phyloP scores from a whole-genome alignment of 2,329 filamentous ascomycete species.

The Aspergillus latus region DNA sequence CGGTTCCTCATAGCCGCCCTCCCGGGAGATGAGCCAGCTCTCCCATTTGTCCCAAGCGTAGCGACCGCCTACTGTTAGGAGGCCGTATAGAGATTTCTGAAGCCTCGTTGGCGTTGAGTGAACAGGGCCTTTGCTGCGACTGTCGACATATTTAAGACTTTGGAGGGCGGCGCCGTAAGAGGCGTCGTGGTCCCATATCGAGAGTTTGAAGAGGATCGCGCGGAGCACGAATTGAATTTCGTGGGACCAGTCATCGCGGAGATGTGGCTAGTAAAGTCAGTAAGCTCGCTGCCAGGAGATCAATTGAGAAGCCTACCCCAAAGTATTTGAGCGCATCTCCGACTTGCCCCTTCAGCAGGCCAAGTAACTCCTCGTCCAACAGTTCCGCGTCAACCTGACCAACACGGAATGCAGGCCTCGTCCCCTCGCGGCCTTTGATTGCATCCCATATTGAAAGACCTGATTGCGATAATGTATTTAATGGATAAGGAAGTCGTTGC shows the following conservation, averaged over 20 bases:
- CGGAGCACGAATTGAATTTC: constrained; percentile 80
- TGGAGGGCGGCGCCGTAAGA: constrained; percentile 92
- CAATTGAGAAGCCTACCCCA: constrained; percentile 50
- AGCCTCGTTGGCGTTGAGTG: constrained; percentile 69
- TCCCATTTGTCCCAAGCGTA: constrained; percentile 95
- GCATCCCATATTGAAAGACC: constrained; percentile 64
- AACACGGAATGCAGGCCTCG: constrained; percentile 82
- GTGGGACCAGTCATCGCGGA: constrained; percentile 81
- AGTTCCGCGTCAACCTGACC: constrained; percentile 95
- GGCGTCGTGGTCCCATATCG: constrained; percentile 93
- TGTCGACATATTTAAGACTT: constrained; percentile 86
- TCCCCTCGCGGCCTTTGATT: constrained; percentile 72
- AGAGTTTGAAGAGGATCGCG: constrained; percentile 85
- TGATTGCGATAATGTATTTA: constrained; percentile 54
- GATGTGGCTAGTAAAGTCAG: constrained; percentile 49
- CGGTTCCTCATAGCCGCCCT: constrained; percentile 69
- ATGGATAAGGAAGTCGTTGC: constrained; percentile 61
- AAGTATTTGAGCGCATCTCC: constrained; percentile 86
- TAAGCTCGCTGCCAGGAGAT: constrained; percentile 1
- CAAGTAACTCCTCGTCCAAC: constrained; percentile 86
- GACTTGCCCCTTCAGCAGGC: constrained; percentile 81
- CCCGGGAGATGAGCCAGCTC: constrained; percentile 73
- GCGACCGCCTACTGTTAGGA: constrained; percentile 80
- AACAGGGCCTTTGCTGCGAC: constrained; percentile 63
- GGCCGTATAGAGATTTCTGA: constrained; percentile 82